Evolutionary conservation across 768 basidiomycete species (phyloP), one percentile per base, ranked within the genome.

Genomic region (Infundibulicybe gibba): DNA sequence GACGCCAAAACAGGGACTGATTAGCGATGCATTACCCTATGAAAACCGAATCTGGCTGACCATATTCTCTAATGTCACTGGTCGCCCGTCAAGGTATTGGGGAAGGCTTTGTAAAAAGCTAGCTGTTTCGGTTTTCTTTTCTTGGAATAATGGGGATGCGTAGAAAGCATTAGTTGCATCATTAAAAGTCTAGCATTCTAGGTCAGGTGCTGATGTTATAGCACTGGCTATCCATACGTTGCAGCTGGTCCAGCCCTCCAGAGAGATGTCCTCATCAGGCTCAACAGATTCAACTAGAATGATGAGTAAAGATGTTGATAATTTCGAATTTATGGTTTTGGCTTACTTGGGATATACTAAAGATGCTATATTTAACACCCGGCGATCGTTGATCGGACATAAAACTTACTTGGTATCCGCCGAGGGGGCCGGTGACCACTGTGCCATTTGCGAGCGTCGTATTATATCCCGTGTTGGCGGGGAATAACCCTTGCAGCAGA

Each of bases 171-270:
- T 55, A 0, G 77, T 84, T 19, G 71, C 67, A 0, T 60, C 56
- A 32, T 67, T 60, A 50, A 82, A 82, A 1, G 75, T 66, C 81
- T 83, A 49, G 5, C 17, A 11, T 15, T 4, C 32, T 11, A 37
- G n/a, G 32, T 42, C 25, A 17, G 14, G 8, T 32, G 12, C 17
- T 17, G 37, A 11, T 43, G 31, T 32, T 47, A 48, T 49, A 46
- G 37, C 38, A 30, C 39, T 14, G 10, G 17, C 13, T 33, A 20
- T 41, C 57, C 71, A 15, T 43, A 83, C 82, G 37, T 66, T 69
- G 57, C 86, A 89, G 6, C 65, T 63, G n/a, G 79, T 76, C 60
- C 70, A 86, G 17, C 85, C 85, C 52, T 88, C 84, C 14, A 89
- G 62, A 1, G 82, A 79, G 15, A 85, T 64, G 49, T 84, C 79